Evolutionary conservation across 768 basidiomycete genomes (phyloP).

Genomic region (Myochromella boudieri): DNA sequence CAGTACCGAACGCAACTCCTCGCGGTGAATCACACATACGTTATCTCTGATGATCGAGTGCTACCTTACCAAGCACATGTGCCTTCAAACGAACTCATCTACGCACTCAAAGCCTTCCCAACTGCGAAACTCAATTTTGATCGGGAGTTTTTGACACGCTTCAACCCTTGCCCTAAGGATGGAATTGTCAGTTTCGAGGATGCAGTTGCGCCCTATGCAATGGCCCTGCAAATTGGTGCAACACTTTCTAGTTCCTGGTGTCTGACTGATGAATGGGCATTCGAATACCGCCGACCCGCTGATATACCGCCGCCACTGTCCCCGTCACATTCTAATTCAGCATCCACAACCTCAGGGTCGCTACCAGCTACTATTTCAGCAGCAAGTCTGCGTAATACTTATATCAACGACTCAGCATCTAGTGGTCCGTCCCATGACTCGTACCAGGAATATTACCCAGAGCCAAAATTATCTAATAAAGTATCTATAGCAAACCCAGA

Average conservation of each 20-base stretch:
- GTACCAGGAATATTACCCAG: slow-evolving; percentile 1
- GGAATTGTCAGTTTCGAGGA: slow-evolving; percentile 40
- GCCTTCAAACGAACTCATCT: slow-evolving; percentile 52
- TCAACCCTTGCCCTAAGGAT: slow-evolving; percentile 49
- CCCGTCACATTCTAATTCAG: slow-evolving; percentile 8
- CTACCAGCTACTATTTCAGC: slow-evolving; percentile 46
- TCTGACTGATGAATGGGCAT: slow-evolving; percentile 73
- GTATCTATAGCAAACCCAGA: slow-evolving; percentile 19
- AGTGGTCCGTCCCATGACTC: slow-evolving; percentile 7
- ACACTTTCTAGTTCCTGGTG: slow-evolving; percentile 65
- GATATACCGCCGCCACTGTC: slow-evolving; percentile 17
- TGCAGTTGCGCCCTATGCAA: slow-evolving; percentile 61
- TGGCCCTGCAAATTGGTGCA: slow-evolving; percentile 72
- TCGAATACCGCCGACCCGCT: slow-evolving; percentile 46
- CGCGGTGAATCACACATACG: slow-evolving; percentile 48
- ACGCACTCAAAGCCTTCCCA: slow-evolving; percentile 45
- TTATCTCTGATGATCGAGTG: slow-evolving; percentile 55
- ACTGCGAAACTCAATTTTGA: slow-evolving; percentile 43
- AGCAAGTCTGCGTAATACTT: slow-evolving; percentile 32
- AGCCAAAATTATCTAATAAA: slow-evolving; percentile 14
- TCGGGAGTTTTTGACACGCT: slow-evolving; percentile 37
- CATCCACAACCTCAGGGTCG: slow-evolving; percentile 20
- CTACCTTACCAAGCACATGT: slow-evolving; percentile 76
- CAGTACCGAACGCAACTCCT: slow-evolving; percentile 71
- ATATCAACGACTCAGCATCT: slow-evolving; percentile 32